Base-by-base conservation (phyloP, 148 eudicot genomes). In the Vaccinium myrtillus region DNA sequence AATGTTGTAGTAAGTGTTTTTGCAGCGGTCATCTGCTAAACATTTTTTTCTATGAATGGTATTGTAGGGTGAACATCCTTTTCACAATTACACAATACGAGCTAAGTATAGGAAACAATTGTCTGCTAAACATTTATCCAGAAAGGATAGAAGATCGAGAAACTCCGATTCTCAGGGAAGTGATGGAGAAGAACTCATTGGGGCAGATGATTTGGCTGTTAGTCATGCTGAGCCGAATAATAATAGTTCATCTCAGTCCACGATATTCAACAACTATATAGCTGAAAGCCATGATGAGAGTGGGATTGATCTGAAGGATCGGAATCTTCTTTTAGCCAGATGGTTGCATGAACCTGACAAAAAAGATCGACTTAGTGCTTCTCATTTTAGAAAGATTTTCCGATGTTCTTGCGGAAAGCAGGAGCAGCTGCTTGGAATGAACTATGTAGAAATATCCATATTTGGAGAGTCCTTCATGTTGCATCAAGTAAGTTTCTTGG, bases 401-500 rank as follows among this genome's bases (percentile, higher is more conserved):
- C 89, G 90, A 59, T 94, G 99, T 78, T 92, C 90, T 71, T 96
- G 98, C 83, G 94, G 95, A 49, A 89, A 89, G 55, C 88, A 92
- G 90, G 94, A 94, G 83, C 87, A 70, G 56, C 87, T 92, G 56
- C 89, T 51, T 85, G 95, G 96, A 14, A 79, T 83, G 82, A 85
- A 71, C 70, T 94, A 85, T 82, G 86, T 96, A 9, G 99, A 96
- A 86, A 80, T 96, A 51, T 92, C 98, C 59, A 93, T 96, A 63
- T 92, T 88, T 84, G 99, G 99, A 69, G 74, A 67, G 99, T 96
- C 99, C 74, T 96, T 96, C 91, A 96, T 96, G 99, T 86, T 94
- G 88, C 99, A 96, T 91, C 99, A 96, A 91, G 99, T 95, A 92
- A 91, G 92, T 90, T 84, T 63, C 30, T 84, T 39, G 53, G 67